Evolutionary conservation across 768 basidiomycete species (phyloP), one percentile per base, ranked within the genome.

Genomic region (Hygrocybe coccinea): DNA sequence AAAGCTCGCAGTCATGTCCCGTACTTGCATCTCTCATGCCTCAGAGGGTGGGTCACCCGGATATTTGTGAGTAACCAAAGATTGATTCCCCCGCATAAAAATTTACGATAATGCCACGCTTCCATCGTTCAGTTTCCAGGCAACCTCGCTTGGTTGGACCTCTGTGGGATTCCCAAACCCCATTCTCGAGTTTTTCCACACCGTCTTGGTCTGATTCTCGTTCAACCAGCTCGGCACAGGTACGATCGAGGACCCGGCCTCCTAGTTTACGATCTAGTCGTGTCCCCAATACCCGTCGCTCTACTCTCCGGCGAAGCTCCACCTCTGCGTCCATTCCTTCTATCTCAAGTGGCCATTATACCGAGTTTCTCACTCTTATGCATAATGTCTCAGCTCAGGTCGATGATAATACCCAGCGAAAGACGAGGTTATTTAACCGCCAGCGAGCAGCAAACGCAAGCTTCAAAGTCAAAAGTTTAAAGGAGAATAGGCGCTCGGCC

Each of bases 321-420:
- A 17, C 15, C 24, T 48, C 1, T 45, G 14, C 11, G 14, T 34
- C 36, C 56, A 35, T 11, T 50, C 50, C 33, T 19, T n/a, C 50
- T 25, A 53, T 43, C 21, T 39, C 55, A 17, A 34, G 36, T 17
- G n/a, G 50, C 9, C 51, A 64, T 43, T 69, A 69, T 35, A 48
- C 59, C 6, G 54, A 63, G 25, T 67, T 75, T 22, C 50, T 75
- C 36, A 63, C 67, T 38, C 64, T 71, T 24, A 57, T 74, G 33
- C 72, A 72, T 55, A 70, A 66, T 33, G 69, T 72, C 10, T 71
- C 71, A n/a, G 69, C 68, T 33, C 62, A 65, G 19, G 66, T 71
- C 38, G 67, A 74, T 54, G 66, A 69, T 33, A 67, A 65, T 29
- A 67, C 62, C 17, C 52, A 14, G 56, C 54, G 22, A 49, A 61